Evolutionary conservation across 768 basidiomycete genomes (phyloP), one percentile per base, ranked within the genome.

Genomic region (Leccinellum albellum): DNA sequence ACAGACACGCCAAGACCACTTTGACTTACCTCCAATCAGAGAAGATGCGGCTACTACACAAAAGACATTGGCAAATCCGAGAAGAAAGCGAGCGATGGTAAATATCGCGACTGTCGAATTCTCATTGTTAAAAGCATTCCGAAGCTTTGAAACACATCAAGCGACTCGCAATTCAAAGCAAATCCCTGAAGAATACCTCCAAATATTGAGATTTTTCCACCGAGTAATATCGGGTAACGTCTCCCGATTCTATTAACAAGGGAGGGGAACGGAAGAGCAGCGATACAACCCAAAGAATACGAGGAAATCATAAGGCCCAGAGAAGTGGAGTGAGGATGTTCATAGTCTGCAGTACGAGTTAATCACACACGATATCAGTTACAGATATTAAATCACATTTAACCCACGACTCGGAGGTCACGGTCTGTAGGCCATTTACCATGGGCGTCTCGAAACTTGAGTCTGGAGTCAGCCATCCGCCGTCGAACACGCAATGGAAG

Each of bases 351-450:
- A 9, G 1, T 42, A n/a, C 23, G 2, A 14, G 47, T 56, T 15
- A 58, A 44, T 4, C 3, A 8, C n/a, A 26, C 42, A 26, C 37
- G 5, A 51, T 23, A 14, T 6, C 9, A 21, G 31, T n/a, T 33
- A 50, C 14, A 24, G 6, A 31, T 23, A 49, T 17, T 1, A 6
- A 55, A 77, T 59, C 46, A 85, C 84, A 84, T 4, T 69, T 70
- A 60, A 80, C 74, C 82, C 82, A 86, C 0, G 82, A 79, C n/a
- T n/a, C n/a, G n/a, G n/a, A n/a, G 21, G 77, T 68, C 3, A 85
- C 83, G 0, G 82, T 80, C 66, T 86, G 84, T 45, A 86, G 63
- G 33, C 82, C 83, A 62, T 83, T 84, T 66, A 85, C 75, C 82
- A 85, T 84, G 6, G 82, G 81, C 0, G 83, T 81, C 2, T 66